A percentile compares a stretch with the other conserved stretches of the same genome.
Conservation (phyloP, 2,329 filamentous ascomycete genomes). For the Rutstroemia sp. region DNA sequence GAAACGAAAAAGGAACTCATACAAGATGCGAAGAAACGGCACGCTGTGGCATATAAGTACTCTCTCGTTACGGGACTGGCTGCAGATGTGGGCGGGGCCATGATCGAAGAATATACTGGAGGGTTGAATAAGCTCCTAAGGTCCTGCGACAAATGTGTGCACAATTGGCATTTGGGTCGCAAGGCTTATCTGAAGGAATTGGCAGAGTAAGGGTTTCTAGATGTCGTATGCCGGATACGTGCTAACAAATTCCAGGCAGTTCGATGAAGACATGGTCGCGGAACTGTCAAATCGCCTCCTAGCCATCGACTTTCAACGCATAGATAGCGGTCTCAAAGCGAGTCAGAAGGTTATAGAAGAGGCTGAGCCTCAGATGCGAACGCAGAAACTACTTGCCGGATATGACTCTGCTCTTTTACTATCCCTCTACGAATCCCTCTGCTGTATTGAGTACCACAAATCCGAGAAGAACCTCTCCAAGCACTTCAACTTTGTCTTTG, state of each 20-base stretch:
- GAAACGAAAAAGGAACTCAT: conserved; percentile 48
- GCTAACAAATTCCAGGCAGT: conserved; percentile 21
- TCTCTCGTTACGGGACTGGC: conserved; percentile 63
- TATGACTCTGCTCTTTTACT: conserved; percentile 56
- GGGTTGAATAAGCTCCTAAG: conserved; percentile 52
- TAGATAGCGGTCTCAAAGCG: conserved; percentile 50
- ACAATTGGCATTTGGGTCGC: conserved; percentile 66
- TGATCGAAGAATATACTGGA: conserved; percentile 51
- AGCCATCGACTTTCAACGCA: conserved; percentile 52
- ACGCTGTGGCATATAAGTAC: conserved; percentile 58
- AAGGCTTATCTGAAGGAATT: conserved; percentile 55
- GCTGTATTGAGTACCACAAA: conserved; percentile 72
- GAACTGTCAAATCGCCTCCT: conserved; percentile 51
- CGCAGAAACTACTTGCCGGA: conserved; percentile 22
- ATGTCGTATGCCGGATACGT: neutral
- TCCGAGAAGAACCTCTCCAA: conserved; percentile 22
- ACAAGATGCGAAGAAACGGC: conserved; percentile 45
- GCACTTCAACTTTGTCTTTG: conserved; percentile 74
- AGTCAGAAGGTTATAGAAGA: conserved; percentile 45
- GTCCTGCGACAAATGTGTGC: conserved; percentile 62
- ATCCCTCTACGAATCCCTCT: conserved; percentile 81
- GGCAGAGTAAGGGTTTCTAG: conserved; percentile 42
- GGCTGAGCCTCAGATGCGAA: conserved; percentile 21
- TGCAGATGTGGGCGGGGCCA: conserved; percentile 48
- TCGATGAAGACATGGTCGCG: conserved; percentile 41